Base-by-base conservation (phyloP, 2,329 filamentous ascomycete species). In the Lasiodiplodia theobromae region DNA sequence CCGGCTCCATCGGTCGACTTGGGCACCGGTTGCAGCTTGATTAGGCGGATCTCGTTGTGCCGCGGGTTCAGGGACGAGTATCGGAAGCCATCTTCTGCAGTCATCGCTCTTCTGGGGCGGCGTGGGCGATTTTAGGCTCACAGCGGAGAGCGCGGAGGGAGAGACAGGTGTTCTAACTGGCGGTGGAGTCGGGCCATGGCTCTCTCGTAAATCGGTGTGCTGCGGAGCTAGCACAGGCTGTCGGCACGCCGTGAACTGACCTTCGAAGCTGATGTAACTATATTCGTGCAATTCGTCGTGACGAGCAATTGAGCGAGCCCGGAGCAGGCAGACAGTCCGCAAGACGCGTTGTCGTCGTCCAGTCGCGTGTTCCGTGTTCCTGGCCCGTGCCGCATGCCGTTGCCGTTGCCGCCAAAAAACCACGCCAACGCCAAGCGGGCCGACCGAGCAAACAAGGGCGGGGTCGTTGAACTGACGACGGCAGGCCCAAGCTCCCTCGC, bases 31-130 rank as follows among this genome's bases (percentile, higher is more conserved):
- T 56, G 67, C 18, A 70, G 63, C 51, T 63, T 69, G 38, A 70
- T 40, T 6, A 70, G 56, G 12, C 69, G 67, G 28, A 70, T 70
- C 38, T 70, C 63, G n/a, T 47, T 66, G 11, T 58, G 38, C 21
- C 44, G 21, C 37, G 53, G 53, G 34, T 44, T n/a, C n/a, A 68
- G 38, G n/a, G 51, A 23, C 18, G 38, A 37, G 49, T 65, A 58
- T 2, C 40, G 47, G 58, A 63, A 63, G 40, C 25, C 58, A 31
- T 63, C 58, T 31, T 63, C 58, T 31, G 34, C 14, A 2, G 14
- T 47, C 44, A 21, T 47, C n/a, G 44, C n/a, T 47, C 44, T 47
- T 14, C 40, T 44, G 40, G 16, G 40, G 21, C 44, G 44, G n/a
- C 44, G 44, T 47, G 44, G 16, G 40, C 40, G 44, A 47, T 47